Evolutionary conservation across 2,329 filamentous ascomycete genomes (phyloP).

Genomic region (Alternaria ventricosa): DNA sequence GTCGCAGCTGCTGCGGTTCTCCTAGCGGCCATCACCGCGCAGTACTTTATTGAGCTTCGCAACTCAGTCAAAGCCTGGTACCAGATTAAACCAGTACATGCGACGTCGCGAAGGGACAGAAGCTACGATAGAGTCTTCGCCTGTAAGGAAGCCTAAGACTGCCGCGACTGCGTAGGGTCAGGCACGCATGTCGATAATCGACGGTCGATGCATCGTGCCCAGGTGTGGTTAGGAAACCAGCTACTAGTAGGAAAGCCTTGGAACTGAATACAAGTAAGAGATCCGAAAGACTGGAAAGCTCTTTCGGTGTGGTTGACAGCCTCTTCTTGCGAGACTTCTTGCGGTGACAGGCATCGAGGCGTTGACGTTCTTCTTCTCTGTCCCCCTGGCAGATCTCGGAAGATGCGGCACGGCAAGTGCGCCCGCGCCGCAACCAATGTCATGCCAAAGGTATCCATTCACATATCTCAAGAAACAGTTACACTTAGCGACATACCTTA

Average conservation of each 20-base stretch:
- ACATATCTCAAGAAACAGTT: neutral
- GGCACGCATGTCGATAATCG: too few species aligned
- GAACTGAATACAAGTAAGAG: neutral
- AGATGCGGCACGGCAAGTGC: neutral
- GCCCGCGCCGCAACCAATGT: neutral
- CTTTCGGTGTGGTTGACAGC: neutral
- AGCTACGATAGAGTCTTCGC: too few species aligned
- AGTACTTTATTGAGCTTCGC: neutral
- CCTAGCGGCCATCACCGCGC: neutral
- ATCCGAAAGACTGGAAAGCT: neutral
- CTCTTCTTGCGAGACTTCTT: neutral
- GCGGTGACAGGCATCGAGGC: neutral
- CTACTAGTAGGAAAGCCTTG: neutral
- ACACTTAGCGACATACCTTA: neutral
- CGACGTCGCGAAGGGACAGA: too few species aligned
- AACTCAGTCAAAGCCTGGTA: neutral
- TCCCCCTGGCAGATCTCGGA: neutral
- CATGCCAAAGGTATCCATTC: too few species aligned
- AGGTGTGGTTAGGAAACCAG: too few species aligned
- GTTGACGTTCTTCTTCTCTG: neutral
- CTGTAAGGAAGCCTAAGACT: too few species aligned
- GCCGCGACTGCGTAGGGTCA: too few species aligned
- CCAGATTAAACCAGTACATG: too few species aligned
- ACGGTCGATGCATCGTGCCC: too few species aligned
- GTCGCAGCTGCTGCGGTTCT: neutral